Conservation (phyloP, 2,329 filamentous ascomycete genomes). For the Scytalidium lignicola region DNA sequence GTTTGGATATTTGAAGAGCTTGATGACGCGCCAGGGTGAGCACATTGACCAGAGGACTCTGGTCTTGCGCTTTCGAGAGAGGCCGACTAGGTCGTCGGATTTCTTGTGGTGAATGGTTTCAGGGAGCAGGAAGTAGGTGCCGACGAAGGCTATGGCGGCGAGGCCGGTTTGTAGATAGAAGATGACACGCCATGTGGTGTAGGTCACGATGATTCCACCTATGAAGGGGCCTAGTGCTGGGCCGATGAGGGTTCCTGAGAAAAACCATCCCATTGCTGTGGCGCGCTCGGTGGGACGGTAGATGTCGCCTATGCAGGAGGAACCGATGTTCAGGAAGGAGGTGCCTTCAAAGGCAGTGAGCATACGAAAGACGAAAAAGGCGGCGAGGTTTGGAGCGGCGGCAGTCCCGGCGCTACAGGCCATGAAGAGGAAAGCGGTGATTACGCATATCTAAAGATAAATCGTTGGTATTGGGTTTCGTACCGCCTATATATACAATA, state of each 20-base stretch:
- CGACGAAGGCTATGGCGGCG: slow-evolving; percentile 52
- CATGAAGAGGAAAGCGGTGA: slow-evolving; percentile 59
- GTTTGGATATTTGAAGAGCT: slow-evolving; percentile 64
- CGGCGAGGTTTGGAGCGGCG: slow-evolving; percentile 62
- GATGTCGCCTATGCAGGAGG: slow-evolving; percentile 63
- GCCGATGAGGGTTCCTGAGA: slow-evolving; percentile 66
- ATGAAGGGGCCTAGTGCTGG: slow-evolving; percentile 67
- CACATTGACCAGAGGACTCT: slow-evolving; percentile 56
- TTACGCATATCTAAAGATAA: slow-evolving; percentile 46
- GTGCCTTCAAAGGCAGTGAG: slow-evolving; percentile 72
- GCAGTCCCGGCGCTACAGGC: slow-evolving; percentile 68
- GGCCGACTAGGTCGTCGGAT: slow-evolving; percentile 54
- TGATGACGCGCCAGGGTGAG: slow-evolving; percentile 60
- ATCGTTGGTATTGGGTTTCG: background rate
- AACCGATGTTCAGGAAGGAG: slow-evolving; percentile 67
- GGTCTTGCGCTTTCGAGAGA: slow-evolving; percentile 43
- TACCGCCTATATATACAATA: background rate
- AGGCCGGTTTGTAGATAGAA: slow-evolving; percentile 74
- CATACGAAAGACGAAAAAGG: slow-evolving; percentile 71
- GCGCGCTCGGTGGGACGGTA: slow-evolving; percentile 64
- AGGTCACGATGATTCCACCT: slow-evolving; percentile 73
- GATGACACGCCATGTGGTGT: slow-evolving; percentile 65
- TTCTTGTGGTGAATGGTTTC: slow-evolving; percentile 67
- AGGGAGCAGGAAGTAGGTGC: slow-evolving; percentile 62
- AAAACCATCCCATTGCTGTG: slow-evolving; percentile 69